A percentile compares a stretch with the other conserved stretches of the same genome.
Conservation (phyloP, 495 filamentous ascomycete genomes). For the Cercophora scortea region DNA sequence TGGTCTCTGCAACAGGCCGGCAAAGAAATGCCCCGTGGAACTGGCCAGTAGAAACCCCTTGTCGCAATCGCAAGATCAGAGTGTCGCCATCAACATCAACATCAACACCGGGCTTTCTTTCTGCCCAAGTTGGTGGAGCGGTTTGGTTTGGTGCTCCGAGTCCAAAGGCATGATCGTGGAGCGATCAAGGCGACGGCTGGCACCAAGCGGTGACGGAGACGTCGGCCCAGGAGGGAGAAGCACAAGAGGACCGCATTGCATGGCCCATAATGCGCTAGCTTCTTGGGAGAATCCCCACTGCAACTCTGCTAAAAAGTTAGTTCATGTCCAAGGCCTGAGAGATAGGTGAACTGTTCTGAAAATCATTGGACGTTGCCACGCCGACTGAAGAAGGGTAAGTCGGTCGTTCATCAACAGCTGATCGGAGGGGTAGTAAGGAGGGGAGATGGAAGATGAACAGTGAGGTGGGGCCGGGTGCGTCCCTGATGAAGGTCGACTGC, state of each 20-base stretch:
- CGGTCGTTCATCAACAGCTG: neutral
- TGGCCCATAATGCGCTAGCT: too few relatives aligned
- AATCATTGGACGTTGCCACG: neutral
- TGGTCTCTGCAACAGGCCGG: conserved; percentile 7
- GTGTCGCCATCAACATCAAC: neutral
- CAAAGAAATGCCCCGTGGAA: conserved; percentile 1
- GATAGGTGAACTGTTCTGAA: neutral
- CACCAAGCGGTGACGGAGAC: too few relatives aligned
- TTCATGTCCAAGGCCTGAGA: neutral
- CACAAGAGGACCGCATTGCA: too few relatives aligned
- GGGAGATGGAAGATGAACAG: too few relatives aligned
- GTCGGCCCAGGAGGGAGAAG: too few relatives aligned
- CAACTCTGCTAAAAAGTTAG: neutral
- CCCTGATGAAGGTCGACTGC: too few relatives aligned
- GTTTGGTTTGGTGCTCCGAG: neutral
- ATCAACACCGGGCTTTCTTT: conserved; percentile 1
- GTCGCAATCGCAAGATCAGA: neutral
- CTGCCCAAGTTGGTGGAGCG: neutral
- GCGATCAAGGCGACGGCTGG: too few relatives aligned
- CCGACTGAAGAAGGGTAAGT: neutral
- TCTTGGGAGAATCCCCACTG: too few relatives aligned
- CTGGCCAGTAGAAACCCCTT: too few relatives aligned
- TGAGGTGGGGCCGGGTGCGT: too few relatives aligned
- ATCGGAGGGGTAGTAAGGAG: too few relatives aligned
- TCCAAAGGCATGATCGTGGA: neutral